Evolutionary conservation across 192 early-diverging fungal genomes (phyloP), one percentile per base, ranked within the genome.

Genomic region (Umbelopsis sp.): DNA sequence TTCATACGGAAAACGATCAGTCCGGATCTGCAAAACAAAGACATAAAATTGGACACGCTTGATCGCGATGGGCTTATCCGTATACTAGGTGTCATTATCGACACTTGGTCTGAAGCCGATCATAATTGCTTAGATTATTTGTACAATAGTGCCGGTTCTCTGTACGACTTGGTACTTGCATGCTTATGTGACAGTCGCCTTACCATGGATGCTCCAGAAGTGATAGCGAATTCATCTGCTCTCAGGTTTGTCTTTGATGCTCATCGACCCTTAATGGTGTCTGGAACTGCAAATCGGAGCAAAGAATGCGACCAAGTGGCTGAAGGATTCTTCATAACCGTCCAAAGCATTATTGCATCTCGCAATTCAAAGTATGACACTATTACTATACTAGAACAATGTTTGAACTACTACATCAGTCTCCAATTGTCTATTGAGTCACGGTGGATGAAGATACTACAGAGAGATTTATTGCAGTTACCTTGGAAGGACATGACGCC

Each of bases 221-320:
- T n/a, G 7, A 30, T 3, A 2, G 13, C 16, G 18, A 1, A 49
- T 20, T 49, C 4, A 21, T 21, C 48, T 35, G 55, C 55, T 25
- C 25, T 61, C 27, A 3, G 35, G 18, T 16, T 61, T 18, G 33
- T 61, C 27, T 61, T 61, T 33, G 27, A 61, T 18, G 11, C 25
- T 33, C 55, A 61, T 61, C 23, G 25, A 18, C 55, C 55, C 16
- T 61, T 61, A 30, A 27, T 61, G 55, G n/a, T 30, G 13, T 61
- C 55, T 30, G 25, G 5, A 16, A 61, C 2, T n/a, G 27, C 27
- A 12, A 61, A n/a, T n/a, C 30, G 55, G 4, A 15, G 27, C 25
- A 61, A 61, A 30, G 55, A 61, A 61, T 61, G 37, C 13, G 55
- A 61, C 13, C 55, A 61, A n/a, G 27, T 61, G 12, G 27, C 55